Base-by-base conservation (phyloP, 352 stramenopile genomes). In the Halophytophthora batemanensis region DNA sequence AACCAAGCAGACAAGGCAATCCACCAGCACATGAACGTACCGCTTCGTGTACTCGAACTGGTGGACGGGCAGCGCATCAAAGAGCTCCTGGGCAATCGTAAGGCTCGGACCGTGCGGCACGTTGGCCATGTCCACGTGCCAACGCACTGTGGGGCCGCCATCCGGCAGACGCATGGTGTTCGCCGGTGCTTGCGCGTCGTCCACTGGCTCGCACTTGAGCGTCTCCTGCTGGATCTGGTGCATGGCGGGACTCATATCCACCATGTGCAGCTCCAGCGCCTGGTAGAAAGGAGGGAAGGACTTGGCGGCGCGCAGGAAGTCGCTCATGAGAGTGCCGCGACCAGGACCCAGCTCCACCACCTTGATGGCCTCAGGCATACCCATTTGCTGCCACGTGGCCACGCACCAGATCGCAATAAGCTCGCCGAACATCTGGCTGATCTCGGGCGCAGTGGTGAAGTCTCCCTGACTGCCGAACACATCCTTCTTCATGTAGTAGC, bases 401-500 rank as follows among this genome's bases (percentile, higher is more conserved):
- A 97, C 78, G 59, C 86, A 96, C 92, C 92, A 98, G 11, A 98
- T 64, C 25, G 84, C 83, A 50, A 97, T 75, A 33, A 97, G 70
- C 61, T 98, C 92, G 45, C 92, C 90, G 61, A 98, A 98, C 69
- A 97, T 93, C 53, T 97, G 89, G 36, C 73, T 95, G 61, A 98
- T 97, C 71, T 98, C 92, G 2, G 92, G 92, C 13, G 92, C 90
- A 1, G 92, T 98, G 25, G 93, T 96, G 69, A 98, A 98, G 74
- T 98, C 90, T 53, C 89, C 90, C 42, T 93, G 71, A 25, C 64
- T 79, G 31, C 92, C 92, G 62, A 98, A 96, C 45, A 97, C 82
- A 53, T 97, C 83, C 35, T 85, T 84, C 61, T 95, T 94, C 70
- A 97, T 98, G 76, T 98, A 98, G 71, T 98, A 98, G 31, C 95